Percentiles rank a stretch among this genome's conserved stretches.
Evolutionary conservation across 176 grass and related monocot species (phyloP).

Genomic region (Eragrostis curvula): DNA sequence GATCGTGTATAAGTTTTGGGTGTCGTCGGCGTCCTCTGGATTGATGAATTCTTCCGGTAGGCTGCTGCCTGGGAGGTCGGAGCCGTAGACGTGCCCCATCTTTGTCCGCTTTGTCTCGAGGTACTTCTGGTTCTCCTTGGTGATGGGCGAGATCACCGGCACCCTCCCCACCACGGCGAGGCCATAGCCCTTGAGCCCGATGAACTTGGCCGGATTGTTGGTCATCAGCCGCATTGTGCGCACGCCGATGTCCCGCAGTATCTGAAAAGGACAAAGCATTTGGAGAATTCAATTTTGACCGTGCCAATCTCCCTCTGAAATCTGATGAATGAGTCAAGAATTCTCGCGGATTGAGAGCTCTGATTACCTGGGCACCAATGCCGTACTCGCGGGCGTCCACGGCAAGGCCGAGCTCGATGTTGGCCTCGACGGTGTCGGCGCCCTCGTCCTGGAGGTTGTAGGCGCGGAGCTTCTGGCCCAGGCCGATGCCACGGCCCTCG

Average conservation of each 20-base stretch:
- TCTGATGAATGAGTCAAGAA: not conserved
- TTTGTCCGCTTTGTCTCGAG: conserved; percentile 92
- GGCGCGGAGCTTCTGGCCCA: conserved; percentile 84
- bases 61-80: conserved; percentile 79
- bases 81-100: conserved; percentile 93
- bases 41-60: conserved; percentile 59
- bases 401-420: conserved; percentile 88
- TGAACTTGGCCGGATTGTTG: conserved; percentile 92
- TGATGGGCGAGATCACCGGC: conserved; percentile 85
- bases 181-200: conserved; percentile 91
- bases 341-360: not conserved
- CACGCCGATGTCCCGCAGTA: conserved; percentile 80
- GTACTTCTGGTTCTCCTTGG: conserved; percentile 86
- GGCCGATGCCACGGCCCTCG: conserved; percentile 92
- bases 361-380: conserved; percentile 85
- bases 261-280: conserved; percentile 39
- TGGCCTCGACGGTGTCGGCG: conserved; percentile 88
- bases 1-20: conserved; percentile 29
- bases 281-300: conserved; percentile 52
- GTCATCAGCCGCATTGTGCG: conserved; percentile 95
- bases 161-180: conserved; percentile 88
- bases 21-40: conserved; percentile 32
- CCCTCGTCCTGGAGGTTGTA: conserved; percentile 93
- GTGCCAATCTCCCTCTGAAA: conserved; percentile 30
- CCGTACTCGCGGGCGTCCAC: conserved; percentile 93